Evolutionary conservation across 345 rosid species (phyloP).

Genomic region (Gossypium stocksii): DNA sequence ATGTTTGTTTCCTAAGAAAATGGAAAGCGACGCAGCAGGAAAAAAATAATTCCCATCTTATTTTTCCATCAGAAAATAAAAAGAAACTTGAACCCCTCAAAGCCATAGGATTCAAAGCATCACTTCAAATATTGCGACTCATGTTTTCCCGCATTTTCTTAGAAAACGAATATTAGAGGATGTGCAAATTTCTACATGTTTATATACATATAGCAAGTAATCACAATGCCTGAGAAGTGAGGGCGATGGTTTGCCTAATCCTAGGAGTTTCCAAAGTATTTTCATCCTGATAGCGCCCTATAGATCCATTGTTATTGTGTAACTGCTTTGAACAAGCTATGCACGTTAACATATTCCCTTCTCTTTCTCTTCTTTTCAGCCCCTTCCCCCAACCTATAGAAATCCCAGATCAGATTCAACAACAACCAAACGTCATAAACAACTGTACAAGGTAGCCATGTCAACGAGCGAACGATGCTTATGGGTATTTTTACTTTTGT

Average conservation of each 20-base stretch:
- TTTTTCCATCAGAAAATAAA: neutral
- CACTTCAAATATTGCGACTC: slow-evolving; percentile 8
- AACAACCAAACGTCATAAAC: neutral
- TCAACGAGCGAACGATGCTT: neutral
- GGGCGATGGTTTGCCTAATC: slow-evolving; percentile 64
- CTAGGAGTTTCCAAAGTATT: slow-evolving; percentile 57
- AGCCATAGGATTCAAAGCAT: neutral
- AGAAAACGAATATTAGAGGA: slow-evolving; percentile 12
- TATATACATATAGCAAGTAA: neutral
- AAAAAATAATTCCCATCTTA: neutral
- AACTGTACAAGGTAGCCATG: neutral
- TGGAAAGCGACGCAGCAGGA: neutral
- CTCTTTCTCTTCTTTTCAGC: neutral
- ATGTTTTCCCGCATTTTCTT: slow-evolving; percentile 19
- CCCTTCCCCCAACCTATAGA: slow-evolving; percentile 17
- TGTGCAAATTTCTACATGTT: neutral
- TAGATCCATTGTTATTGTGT: slow-evolving; percentile 49
- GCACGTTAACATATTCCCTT: slow-evolving; percentile 77
- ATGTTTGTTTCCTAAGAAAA: slow-evolving; percentile 11
- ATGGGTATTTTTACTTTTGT: neutral
- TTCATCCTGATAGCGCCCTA: slow-evolving; percentile 43
- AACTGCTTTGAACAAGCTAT: slow-evolving; percentile 78
- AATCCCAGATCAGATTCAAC: slow-evolving; percentile 28
- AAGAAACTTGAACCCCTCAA: neutral
- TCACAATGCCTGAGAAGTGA: slow-evolving; percentile 65